Conservation (phyloP, 2,329 filamentous ascomycete genomes). For the Exophiala aquamarina region DNA sequence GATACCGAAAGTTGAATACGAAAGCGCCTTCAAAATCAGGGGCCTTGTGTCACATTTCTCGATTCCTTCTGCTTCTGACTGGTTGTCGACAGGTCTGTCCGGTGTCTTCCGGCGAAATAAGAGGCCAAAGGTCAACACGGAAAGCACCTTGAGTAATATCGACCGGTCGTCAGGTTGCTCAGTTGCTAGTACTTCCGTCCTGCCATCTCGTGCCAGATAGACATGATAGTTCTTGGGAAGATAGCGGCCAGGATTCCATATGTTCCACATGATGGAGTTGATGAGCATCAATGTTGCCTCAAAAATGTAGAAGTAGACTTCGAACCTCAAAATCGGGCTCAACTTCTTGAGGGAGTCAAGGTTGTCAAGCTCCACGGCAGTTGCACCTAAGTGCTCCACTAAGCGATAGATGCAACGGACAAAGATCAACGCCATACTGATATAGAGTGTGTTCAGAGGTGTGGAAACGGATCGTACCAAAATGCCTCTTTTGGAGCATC, state of each 20-base stretch:
- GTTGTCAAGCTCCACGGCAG: background rate
- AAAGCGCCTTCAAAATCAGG: too few species aligned
- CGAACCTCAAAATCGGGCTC: background rate
- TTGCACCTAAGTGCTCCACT: constrained; percentile 41
- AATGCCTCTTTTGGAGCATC: constrained; percentile 10
- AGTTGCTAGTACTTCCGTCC: background rate
- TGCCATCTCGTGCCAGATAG: background rate
- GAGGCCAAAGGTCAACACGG: background rate
- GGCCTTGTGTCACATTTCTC: too few species aligned
- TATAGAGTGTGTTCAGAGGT: background rate
- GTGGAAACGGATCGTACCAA: background rate
- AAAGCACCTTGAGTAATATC: background rate
- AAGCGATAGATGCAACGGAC: constrained; percentile 49
- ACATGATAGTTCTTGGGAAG: constrained; percentile 1
- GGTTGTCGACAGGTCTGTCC: background rate
- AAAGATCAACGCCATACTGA: constrained; percentile 35
- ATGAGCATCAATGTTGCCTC: constrained; percentile 1
- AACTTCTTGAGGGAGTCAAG: background rate
- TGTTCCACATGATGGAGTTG: constrained; percentile 1
- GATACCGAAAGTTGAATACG: too few species aligned
- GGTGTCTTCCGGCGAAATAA: background rate
- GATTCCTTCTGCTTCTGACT: too few species aligned
- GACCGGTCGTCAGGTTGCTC: background rate
- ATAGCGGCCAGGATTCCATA: constrained; percentile 1
- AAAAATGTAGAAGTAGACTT: background rate